phyloP scores from a whole-genome alignment of 768 basidiomycete species.

The Boletus sp. region DNA sequence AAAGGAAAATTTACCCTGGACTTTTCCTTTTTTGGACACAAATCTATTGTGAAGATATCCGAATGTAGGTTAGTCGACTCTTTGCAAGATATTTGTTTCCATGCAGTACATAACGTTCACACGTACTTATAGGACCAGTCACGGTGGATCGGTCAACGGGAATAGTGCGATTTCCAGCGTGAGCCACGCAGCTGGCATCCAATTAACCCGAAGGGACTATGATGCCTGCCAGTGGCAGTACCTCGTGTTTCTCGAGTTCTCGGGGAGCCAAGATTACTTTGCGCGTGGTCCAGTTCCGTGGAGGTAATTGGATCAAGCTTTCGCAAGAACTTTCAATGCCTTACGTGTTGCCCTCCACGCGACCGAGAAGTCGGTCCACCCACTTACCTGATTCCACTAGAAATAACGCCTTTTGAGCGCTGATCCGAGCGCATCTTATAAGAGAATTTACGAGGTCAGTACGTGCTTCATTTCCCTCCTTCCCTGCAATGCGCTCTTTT shows the following conservation, averaged over 20 bases:
- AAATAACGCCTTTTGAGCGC: neutral
- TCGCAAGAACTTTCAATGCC: neutral
- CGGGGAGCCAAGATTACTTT: neutral
- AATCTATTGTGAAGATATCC: too few species aligned
- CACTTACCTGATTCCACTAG: neutral
- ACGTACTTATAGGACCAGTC: too few species aligned
- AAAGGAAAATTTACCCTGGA: too few species aligned
- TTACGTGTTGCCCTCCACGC: neutral
- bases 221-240: neutral
- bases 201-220: neutral
- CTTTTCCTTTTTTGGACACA: too few species aligned
- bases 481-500: constrained; percentile 17
- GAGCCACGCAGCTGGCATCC: neutral
- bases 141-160: neutral
- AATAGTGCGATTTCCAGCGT: neutral
- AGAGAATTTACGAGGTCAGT: neutral
- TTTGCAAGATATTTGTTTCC: too few species aligned
- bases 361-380: neutral
- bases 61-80: too few species aligned
- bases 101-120: too few species aligned
- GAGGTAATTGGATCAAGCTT: neutral
- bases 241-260: neutral
- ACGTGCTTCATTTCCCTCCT: neutral
- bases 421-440: neutral
- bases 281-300: neutral